Evolutionary conservation across 129 eudicot genomes (phyloP), one percentile per base, ranked within the genome.

Genomic region (Deinandra increscens): DNA sequence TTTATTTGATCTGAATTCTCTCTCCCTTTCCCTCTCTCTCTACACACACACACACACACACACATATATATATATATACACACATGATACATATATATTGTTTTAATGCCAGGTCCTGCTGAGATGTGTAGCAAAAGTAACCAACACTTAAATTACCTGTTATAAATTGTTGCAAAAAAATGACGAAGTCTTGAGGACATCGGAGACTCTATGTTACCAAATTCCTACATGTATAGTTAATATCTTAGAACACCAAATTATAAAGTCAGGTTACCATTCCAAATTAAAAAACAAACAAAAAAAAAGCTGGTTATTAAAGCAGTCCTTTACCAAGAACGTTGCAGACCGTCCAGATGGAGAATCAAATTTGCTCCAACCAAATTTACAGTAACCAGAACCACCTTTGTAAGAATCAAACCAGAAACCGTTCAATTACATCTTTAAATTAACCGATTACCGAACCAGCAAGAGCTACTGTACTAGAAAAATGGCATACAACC

Each of bases 341-440:
- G 98, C 92, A 4, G 95, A 89, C 19, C 84, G 74, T 34, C 96
- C 98, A 34, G 96, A 93, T 46, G 98, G 98, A 63, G 85, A 73
- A 46, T 72, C 78, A 80, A 84, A 89, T 75, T 85, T 86, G 95
- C 97, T 93, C 98, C 96, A 93, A 37, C 98, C 98, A 76, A 74
- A 93, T 81, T 89, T 93, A 84, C 91, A 89, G 74, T 93, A 93
- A 50, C 98, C 98, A 17, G 98, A 93, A 68, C 98, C 97, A 83
- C 98, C 98, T 93, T 59, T 7, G 41, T 9, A 42, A 69, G 53
- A 50, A 64, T n/a, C 69, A 72, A 45, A 29, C 60, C 19, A 71
- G 6, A 56, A 69, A 46, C 9, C 15, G 7, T 48, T 50, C 13
- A 9, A 15, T 15, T 38, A 38, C 12, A 44, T 29, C 7, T 17